Evolutionary conservation across 441 rosid genomes (phyloP).

Genomic region (Heliophila coronopifolia): DNA sequence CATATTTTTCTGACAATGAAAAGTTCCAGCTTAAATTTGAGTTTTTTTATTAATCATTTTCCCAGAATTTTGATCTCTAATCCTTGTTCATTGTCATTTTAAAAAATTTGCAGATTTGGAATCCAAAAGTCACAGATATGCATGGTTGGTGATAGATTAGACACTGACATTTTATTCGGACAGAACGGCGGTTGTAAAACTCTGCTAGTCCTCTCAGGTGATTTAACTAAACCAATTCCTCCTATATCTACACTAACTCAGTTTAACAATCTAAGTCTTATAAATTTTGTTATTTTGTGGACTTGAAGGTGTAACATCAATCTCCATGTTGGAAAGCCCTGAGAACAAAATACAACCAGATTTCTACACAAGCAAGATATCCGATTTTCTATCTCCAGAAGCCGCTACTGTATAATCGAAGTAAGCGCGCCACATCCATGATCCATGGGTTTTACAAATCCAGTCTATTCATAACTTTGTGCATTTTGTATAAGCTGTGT

Average conservation of each 20-base stretch:
- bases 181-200: constrained; percentile 76
- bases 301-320: constrained; percentile 51
- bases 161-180: constrained; percentile 65
- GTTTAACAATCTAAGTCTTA: background rate
- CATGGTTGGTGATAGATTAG: constrained; percentile 81
- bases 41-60: too few species aligned
- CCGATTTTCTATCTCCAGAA: constrained; percentile 62
- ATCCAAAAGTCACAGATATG: constrained; percentile 69
- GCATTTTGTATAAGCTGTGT: too few species aligned
- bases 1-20: too few species aligned
- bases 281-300: background rate
- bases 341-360: constrained; percentile 62
- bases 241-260: background rate
- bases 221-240: constrained; percentile 5
- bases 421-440: too few species aligned
- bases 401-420: constrained; percentile 49
- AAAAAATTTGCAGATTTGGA: constrained; percentile 49
- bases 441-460: too few species aligned
- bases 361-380: constrained; percentile 63
- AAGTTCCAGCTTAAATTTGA: too few species aligned
- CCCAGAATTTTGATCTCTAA: constrained; percentile 13
- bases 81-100: background rate
- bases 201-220: constrained; percentile 71
- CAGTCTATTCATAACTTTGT: too few species aligned
- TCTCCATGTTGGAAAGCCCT: constrained; percentile 63